These are phyloP conservation scores for Termitomyces heimii DNA, from an alignment of 768 basidiomycete genomes.

Conservation along the genomic window DNA sequence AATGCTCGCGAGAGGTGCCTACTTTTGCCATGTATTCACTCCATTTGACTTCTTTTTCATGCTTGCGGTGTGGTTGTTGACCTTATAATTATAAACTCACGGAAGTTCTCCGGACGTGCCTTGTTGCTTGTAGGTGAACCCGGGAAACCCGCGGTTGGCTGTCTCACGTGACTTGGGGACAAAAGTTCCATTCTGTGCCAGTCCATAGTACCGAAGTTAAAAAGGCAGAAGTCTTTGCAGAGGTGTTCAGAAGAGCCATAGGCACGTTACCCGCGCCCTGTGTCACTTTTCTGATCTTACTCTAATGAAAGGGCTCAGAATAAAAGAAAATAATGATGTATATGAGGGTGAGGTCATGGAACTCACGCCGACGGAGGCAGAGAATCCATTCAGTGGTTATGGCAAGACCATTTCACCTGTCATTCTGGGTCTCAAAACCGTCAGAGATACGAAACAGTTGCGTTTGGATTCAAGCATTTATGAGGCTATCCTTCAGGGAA, in stretches of 20 bases:
- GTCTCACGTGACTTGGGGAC: slow-evolving; percentile 89
- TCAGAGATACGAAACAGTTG: slow-evolving; percentile 88
- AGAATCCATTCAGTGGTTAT: slow-evolving; percentile 95
- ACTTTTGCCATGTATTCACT: background rate
- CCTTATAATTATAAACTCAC: slow-evolving; percentile 84
- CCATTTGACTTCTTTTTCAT: slow-evolving; percentile 28
- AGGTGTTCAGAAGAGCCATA: slow-evolving; percentile 91
- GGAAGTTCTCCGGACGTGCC: slow-evolving; percentile 91
- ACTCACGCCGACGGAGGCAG: slow-evolving; percentile 90
- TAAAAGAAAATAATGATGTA: slow-evolving; percentile 98
- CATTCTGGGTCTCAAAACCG: slow-evolving; percentile 91
- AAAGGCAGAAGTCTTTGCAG: slow-evolving; percentile 96
- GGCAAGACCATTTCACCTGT: slow-evolving; percentile 99
- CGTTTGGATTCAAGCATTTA: slow-evolving; percentile 92
- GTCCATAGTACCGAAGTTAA: slow-evolving; percentile 96
- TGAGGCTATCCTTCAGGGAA: slow-evolving; percentile 95
- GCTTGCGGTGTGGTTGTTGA: slow-evolving; percentile 89
- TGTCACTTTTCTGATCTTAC: background rate
- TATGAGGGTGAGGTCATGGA: slow-evolving; percentile 99
- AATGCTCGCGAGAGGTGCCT: slow-evolving; percentile 78
- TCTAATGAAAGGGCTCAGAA: slow-evolving; percentile 68
- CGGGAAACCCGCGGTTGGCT: slow-evolving; percentile 61
- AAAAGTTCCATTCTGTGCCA: slow-evolving; percentile 94
- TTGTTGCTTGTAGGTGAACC: slow-evolving; percentile 91
- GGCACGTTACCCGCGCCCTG: slow-evolving; percentile 42